Evolutionary conservation across 208 protist genomes (phyloP).

Genomic region (Sergeia podlipaevii): DNA sequence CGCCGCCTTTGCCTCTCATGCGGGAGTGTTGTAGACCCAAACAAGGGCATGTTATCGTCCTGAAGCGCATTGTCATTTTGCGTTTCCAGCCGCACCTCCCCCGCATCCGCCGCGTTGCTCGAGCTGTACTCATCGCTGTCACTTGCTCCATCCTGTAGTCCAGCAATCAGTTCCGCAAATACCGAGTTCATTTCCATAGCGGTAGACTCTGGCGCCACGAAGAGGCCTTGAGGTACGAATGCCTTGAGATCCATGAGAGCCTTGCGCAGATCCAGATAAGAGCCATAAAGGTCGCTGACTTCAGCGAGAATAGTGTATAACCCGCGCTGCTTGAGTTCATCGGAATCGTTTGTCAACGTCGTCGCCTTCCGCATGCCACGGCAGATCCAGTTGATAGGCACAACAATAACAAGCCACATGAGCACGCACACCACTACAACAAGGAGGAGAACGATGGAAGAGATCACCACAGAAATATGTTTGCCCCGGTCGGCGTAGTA

Average conservation of each 20-base stretch:
- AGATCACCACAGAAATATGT: slow-evolving; percentile 12
- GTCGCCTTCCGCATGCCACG: slow-evolving; percentile 20
- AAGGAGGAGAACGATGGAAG: slow-evolving; percentile 9
- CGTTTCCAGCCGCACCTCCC: neutral
- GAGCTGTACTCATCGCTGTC: neutral
- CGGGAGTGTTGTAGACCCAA: no score
- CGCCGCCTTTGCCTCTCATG: no score
- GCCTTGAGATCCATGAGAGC: slow-evolving; percentile 43
- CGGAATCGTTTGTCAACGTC: slow-evolving; percentile 8
- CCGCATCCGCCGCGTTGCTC: neutral
- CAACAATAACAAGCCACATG: slow-evolving; percentile 16
- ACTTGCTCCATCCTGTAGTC: no score
- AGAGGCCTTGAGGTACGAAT: slow-evolving; percentile 43
- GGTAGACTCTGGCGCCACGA: slow-evolving; percentile 6
- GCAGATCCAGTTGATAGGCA: slow-evolving; percentile 30
- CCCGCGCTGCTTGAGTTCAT: slow-evolving; percentile 1
- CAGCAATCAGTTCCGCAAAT: no score
- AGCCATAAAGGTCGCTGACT: slow-evolving; percentile 25
- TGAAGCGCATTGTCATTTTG: no score
- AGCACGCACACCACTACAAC: slow-evolving; percentile 14
- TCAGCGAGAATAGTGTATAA: slow-evolving; percentile 15
- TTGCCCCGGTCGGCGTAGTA: slow-evolving; percentile 3
- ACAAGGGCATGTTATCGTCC: no score
- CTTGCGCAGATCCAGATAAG: slow-evolving; percentile 32
- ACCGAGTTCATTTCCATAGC: slow-evolving; percentile 2